Evolutionary conservation across 2,329 filamentous ascomycete genomes (phyloP).

Genomic region (Monosporascus sp.): DNA sequence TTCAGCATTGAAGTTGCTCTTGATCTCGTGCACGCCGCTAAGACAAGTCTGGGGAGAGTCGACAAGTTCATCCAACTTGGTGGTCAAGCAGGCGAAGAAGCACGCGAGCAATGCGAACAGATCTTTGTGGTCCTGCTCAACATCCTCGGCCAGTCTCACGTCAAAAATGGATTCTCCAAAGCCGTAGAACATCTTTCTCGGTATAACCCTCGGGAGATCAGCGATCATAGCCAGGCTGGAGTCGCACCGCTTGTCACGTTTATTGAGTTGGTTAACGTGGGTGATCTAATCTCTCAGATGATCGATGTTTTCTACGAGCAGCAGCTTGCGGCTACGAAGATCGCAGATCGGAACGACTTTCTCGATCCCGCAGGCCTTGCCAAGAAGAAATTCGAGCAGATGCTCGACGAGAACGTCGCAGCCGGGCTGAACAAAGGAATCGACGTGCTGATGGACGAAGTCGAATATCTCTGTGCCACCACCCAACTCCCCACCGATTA

Average conservation of each 20-base stretch:
- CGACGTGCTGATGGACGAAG: slow-evolving; percentile 96
- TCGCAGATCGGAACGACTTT: slow-evolving; percentile 91
- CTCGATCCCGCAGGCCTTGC: slow-evolving; percentile 85
- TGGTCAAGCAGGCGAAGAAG: slow-evolving; percentile 74
- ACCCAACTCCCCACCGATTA: slow-evolving; percentile 84
- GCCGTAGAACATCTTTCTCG: slow-evolving; percentile 85
- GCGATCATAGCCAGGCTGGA: slow-evolving; percentile 61
- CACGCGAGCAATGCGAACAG: slow-evolving; percentile 79
- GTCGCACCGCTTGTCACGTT: slow-evolving; percentile 93
- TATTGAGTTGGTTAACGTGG: slow-evolving; percentile 94
- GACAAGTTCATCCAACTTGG: slow-evolving; percentile 77
- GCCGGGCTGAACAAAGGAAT: slow-evolving; percentile 96
- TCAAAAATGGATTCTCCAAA: slow-evolving; percentile 89
- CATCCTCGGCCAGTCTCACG: slow-evolving; percentile 78
- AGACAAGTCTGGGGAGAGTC: slow-evolving; percentile 78
- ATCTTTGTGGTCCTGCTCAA: slow-evolving; percentile 84
- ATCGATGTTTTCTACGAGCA: slow-evolving; percentile 98
- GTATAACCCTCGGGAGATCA: slow-evolving; percentile 84
- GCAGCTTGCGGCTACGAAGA: slow-evolving; percentile 74
- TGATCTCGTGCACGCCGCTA: slow-evolving; percentile 81
- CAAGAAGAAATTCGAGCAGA: slow-evolving; percentile 98
- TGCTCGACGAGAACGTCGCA: slow-evolving; percentile 94
- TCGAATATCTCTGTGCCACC: slow-evolving; percentile 89
- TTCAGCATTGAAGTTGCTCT: slow-evolving; percentile 96
- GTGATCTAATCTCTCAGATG: slow-evolving; percentile 97